Percentiles rank a stretch among this genome's conserved stretches.
These are phyloP conservation scores for Andrographis paniculata DNA, from an alignment of 305 asterid genomes.

Conservation along the genomic window DNA sequence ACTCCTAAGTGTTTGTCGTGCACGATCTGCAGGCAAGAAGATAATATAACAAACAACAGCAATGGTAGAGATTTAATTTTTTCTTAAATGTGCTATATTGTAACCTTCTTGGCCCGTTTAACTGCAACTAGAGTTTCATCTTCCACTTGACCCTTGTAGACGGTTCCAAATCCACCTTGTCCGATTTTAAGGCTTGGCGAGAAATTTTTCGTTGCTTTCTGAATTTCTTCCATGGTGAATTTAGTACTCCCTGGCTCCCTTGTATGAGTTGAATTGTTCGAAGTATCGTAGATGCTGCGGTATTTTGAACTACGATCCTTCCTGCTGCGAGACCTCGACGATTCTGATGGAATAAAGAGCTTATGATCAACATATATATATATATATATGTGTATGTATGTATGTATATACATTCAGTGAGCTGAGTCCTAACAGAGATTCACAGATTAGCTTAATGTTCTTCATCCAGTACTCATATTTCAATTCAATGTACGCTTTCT, in stretches of 20 bases:
- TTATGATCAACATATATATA: constrained; percentile 5
- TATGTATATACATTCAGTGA: constrained; percentile 6
- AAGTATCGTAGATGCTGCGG: constrained; percentile 38
- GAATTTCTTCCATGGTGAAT: constrained; percentile 61
- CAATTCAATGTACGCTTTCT: too few species aligned
- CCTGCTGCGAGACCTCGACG: constrained; percentile 39
- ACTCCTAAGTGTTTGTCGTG: constrained; percentile 56
- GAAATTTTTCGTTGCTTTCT: constrained; percentile 66
- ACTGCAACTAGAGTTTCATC: constrained; percentile 78
- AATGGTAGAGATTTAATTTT: not conserved
- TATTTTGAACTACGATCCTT: constrained; percentile 29
- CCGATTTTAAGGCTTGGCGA: constrained; percentile 73
- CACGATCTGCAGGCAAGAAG: constrained; percentile 35
- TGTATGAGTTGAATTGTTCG: constrained; percentile 38
- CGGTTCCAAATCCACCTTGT: constrained; percentile 95
- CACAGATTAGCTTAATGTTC: too few species aligned
- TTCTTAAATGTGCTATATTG: not conserved
- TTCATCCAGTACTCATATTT: too few species aligned
- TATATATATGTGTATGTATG: too few species aligned
- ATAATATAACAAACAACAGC: not conserved
- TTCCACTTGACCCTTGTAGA: constrained; percentile 56
- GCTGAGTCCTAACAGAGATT: too few species aligned
- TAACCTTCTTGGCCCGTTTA: constrained; percentile 67
- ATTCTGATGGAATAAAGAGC: constrained; percentile 30
- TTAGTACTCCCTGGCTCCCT: constrained; percentile 41